These are phyloP conservation scores for Aspergillus sparsus DNA, from an alignment of 495 filamentous ascomycete genomes.

Conservation along the genomic window DNA sequence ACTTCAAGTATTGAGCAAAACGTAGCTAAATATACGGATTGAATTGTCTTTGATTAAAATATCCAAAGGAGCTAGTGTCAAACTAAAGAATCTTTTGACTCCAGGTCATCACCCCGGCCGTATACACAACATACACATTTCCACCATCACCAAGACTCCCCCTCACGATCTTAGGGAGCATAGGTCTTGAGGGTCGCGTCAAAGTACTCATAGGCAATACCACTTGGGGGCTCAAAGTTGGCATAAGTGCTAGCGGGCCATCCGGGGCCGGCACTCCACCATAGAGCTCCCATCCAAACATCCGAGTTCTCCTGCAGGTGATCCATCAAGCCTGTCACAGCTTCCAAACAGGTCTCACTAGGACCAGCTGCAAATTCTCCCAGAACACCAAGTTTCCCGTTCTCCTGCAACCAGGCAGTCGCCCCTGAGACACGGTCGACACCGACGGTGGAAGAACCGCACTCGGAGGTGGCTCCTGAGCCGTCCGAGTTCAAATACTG, in stretches of 20 bases:
- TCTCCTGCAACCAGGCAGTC: conserved; percentile 67
- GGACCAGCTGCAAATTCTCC: conserved; percentile 73
- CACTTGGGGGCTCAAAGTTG: conserved; percentile 57
- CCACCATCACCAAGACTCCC: too few relatives aligned
- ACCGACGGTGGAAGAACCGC: conserved; percentile 64
- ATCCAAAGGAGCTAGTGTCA: too few relatives aligned
- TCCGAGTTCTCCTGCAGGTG: conserved; percentile 61
- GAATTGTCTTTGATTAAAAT: too few relatives aligned
- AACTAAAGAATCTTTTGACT: too few relatives aligned
- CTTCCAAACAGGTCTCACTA: conserved; percentile 63
- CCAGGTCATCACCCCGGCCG: too few relatives aligned
- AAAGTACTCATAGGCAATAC: conserved; percentile 39
- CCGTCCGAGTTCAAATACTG: conserved; percentile 56
- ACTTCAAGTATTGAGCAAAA: too few relatives aligned
- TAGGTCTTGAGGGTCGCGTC: conserved; percentile 25
- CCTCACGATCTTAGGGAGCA: too few relatives aligned
- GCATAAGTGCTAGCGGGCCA: conserved; percentile 59
- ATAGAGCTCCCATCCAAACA: conserved; percentile 69
- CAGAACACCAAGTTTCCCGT: conserved; percentile 66
- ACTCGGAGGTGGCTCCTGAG: conserved; percentile 60
- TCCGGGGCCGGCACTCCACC: conserved; percentile 69
- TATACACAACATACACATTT: too few relatives aligned
- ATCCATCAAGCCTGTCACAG: conserved; percentile 63
- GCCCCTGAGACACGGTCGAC: conserved; percentile 63
- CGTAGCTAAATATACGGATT: too few relatives aligned